phyloP scores from a whole-genome alignment of 2,329 filamentous ascomycete genomes.

The Cercospora sp. region DNA sequence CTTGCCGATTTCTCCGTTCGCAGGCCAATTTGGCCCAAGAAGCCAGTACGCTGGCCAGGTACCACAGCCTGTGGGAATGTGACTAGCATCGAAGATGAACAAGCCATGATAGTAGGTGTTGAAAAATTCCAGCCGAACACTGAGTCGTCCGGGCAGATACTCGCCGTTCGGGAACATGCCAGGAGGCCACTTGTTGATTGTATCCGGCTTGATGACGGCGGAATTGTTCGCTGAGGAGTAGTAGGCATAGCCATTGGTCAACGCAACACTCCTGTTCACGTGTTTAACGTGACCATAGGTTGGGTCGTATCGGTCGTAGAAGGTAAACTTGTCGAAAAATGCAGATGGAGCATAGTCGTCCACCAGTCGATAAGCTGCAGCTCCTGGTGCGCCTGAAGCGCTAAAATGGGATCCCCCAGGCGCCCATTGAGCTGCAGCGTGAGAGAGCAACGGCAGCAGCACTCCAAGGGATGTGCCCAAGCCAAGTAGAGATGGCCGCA shows the following conservation, averaged over 20 bases:
- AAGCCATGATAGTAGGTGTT: slow-evolving; percentile 43
- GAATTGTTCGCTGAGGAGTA: slow-evolving; percentile 23
- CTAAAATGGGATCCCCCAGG: slow-evolving; percentile 31
- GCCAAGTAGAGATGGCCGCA: slow-evolving; percentile 31
- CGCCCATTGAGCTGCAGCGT: slow-evolving; percentile 30
- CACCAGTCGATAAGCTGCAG: slow-evolving; percentile 34
- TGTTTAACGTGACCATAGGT: slow-evolving; percentile 43
- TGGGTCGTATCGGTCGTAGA: slow-evolving; percentile 37
- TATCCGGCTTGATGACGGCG: slow-evolving; percentile 40
- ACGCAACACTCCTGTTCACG: slow-evolving; percentile 43
- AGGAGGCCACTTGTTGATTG: slow-evolving; percentile 45
- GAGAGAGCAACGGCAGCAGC: slow-evolving; percentile 25
- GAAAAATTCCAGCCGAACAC: slow-evolving; percentile 40
- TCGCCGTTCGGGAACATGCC: slow-evolving; percentile 26
- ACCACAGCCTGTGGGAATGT: slow-evolving; percentile 43
- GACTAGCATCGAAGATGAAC: slow-evolving; percentile 42
- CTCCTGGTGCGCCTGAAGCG: slow-evolving; percentile 35
- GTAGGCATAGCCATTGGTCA: slow-evolving; percentile 36
- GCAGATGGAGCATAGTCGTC: slow-evolving; percentile 36
- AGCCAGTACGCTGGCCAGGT: slow-evolving; percentile 48
- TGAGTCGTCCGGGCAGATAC: slow-evolving; percentile 32
- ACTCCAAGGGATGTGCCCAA: slow-evolving; percentile 27
- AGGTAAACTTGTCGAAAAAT: slow-evolving; percentile 42
- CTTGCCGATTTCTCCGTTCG: slow-evolving; percentile 38
- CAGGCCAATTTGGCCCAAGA: slow-evolving; percentile 49